phyloP scores from a whole-genome alignment of 2,329 filamentous ascomycete species.

The Pseudonectria foliicola region DNA sequence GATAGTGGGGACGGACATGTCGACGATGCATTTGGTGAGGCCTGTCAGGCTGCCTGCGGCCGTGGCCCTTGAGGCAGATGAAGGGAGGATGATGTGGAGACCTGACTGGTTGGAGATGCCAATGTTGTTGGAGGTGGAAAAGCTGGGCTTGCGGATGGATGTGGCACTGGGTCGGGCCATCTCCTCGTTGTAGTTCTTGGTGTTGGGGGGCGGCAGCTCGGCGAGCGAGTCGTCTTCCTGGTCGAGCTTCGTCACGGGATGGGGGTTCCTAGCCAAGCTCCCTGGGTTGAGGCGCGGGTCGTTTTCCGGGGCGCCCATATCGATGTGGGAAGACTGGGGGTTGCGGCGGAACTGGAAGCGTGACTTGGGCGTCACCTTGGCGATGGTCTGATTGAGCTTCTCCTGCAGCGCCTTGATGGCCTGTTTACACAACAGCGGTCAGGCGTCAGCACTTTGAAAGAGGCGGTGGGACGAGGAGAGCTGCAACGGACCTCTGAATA shows the following conservation, averaged over 20 bases:
- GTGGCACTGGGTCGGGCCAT: constrained; percentile 34
- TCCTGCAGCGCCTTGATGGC: constrained; percentile 75
- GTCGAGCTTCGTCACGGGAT: constrained; percentile 12
- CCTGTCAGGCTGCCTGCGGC: constrained; percentile 67
- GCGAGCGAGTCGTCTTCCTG: constrained; percentile 29
- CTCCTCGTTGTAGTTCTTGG: constrained; percentile 50
- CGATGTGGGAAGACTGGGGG: constrained; percentile 27
- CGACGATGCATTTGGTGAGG: constrained; percentile 65
- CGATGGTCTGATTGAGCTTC: constrained; percentile 64
- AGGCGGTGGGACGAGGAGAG: too few relatives aligned
- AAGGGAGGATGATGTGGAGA: constrained; percentile 71
- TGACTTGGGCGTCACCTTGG: constrained; percentile 62
- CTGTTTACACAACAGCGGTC: constrained; percentile 38
- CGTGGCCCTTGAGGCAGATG: constrained; percentile 62
- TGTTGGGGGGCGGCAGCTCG: constrained; percentile 32
- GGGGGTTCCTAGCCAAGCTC: constrained; percentile 24
- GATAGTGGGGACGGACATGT: constrained; percentile 63
- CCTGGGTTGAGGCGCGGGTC: constrained; percentile 36
- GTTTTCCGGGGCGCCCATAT: constrained; percentile 35
- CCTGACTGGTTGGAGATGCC: constrained; percentile 59
- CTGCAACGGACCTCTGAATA: constrained; percentile 61
- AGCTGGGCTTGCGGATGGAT: constrained; percentile 51
- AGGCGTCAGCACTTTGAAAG: constrained; percentile 1
- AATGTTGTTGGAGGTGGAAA: constrained; percentile 54
- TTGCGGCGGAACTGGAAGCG: constrained; percentile 71